These are phyloP conservation scores for Epichloe coenophiala DNA, from an alignment of 2,329 filamentous ascomycete species.

Conservation along the genomic window DNA sequence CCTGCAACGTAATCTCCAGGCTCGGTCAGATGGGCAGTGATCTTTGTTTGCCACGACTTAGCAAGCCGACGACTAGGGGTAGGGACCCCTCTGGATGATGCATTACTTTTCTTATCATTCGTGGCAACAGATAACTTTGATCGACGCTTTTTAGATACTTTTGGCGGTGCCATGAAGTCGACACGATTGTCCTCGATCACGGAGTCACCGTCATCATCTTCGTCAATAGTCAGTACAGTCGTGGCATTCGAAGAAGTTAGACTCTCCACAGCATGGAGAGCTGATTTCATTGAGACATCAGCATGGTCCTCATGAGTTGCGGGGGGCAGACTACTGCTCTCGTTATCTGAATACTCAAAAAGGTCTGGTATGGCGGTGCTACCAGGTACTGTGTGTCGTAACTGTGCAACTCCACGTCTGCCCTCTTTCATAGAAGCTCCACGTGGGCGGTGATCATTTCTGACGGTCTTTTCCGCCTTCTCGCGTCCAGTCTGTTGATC, in stretches of 20 bases:
- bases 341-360: conserved; percentile 27
- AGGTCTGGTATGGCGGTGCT: conserved; percentile 21
- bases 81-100: conserved; percentile 6
- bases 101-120: conserved; percentile 12
- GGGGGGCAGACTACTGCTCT: neutral
- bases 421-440: conserved; percentile 24
- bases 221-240: neutral
- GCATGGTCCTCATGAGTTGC: neutral
- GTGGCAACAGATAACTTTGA: conserved; percentile 15
- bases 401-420: conserved; percentile 37
- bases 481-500: conserved; percentile 31
- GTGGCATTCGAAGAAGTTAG: neutral
- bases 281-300: neutral
- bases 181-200: conserved; percentile 38
- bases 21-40: conserved; percentile 16
- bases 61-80: conserved; percentile 11
- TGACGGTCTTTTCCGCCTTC: conserved; percentile 16
- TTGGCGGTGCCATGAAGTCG: conserved; percentile 34
- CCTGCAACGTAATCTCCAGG: neutral
- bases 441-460: conserved; percentile 14
- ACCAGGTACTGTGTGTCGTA: conserved; percentile 19
- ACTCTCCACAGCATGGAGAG: neutral
- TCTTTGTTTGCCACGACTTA: conserved; percentile 17
- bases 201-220: conserved; percentile 23
- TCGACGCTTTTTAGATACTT: conserved; percentile 27